Conservation (phyloP, 495 filamentous ascomycete genomes). For the Clohesyomyces aquaticus region DNA sequence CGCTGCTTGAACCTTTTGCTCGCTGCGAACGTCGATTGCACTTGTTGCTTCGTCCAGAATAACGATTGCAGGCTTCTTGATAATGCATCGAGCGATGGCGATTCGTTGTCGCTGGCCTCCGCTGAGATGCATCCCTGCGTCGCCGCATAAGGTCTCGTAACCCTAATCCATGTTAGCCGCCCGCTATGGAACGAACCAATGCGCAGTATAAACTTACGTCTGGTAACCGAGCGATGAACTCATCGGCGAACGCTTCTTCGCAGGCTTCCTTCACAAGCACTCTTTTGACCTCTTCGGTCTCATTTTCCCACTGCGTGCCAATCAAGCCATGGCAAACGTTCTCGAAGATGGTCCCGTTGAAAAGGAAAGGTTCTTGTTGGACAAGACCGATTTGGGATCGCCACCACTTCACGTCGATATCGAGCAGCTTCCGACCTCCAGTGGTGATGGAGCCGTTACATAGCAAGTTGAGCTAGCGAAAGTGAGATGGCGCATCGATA, state of each 20-base stretch:
- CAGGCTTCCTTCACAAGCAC: constrained; percentile 40
- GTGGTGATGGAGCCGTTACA: constrained; percentile 37
- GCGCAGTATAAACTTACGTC: constrained; percentile 65
- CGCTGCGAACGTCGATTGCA: constrained; percentile 93
- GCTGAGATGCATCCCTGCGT: constrained; percentile 40
- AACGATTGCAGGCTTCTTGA: constrained; percentile 43
- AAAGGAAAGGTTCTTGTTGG: constrained; percentile 46
- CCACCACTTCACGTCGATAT: constrained; percentile 43
- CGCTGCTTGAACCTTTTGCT: constrained; percentile 94
- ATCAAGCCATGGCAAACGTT: constrained; percentile 42
- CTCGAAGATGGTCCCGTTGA: constrained; percentile 45
- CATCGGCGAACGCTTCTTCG: constrained; percentile 48
- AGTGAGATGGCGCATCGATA: neutral
- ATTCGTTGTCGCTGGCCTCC: constrained; percentile 45
- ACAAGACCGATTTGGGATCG: constrained; percentile 45
- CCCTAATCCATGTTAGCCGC: constrained; percentile 86
- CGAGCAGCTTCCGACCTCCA: constrained; percentile 34
- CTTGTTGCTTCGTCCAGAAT: constrained; percentile 58
- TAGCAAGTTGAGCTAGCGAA: constrained; percentile 41
- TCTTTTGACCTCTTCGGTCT: constrained; percentile 38
- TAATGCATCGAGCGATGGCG: constrained; percentile 44
- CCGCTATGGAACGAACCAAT: constrained; percentile 84
- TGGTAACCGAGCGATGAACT: constrained; percentile 51
- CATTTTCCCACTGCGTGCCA: constrained; percentile 37
- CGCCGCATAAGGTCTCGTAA: constrained; percentile 44